These are phyloP conservation scores for Xylaria sp. DNA, from an alignment of 2,329 filamentous ascomycete genomes.

Conservation along the genomic window DNA sequence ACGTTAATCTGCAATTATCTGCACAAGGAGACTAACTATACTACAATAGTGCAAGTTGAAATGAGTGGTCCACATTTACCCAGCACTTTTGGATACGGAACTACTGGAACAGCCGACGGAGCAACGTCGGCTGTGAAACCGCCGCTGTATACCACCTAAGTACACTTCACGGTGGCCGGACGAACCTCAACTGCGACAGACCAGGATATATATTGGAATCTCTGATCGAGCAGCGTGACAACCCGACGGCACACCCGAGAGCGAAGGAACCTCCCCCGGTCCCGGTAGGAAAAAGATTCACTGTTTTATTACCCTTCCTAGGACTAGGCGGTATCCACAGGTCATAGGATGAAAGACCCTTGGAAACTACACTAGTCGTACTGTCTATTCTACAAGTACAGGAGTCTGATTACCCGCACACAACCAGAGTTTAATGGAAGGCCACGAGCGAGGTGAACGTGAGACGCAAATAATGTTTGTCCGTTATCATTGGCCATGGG, in stretches of 20 bases:
- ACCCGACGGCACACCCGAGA: background rate
- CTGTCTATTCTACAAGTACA: no score
- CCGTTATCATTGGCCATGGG: no score
- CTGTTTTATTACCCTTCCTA: background rate
- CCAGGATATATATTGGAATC: background rate
- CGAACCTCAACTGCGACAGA: background rate
- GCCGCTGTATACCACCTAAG: background rate
- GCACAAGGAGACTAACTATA: background rate
- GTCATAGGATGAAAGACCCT: background rate
- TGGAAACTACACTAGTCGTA: no score
- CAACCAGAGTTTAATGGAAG: background rate
- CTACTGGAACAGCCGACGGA: background rate
- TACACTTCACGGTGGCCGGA: background rate
- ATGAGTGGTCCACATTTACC: background rate
- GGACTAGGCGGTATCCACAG: conserved; percentile 1
- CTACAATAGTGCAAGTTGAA: background rate
- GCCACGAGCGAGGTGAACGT: background rate
- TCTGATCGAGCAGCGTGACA: background rate
- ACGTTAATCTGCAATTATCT: background rate
- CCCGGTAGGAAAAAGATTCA: background rate
- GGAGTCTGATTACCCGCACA: background rate
- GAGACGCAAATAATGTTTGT: background rate
- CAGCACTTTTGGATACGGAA: background rate
- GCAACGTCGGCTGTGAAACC: background rate
- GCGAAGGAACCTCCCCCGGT: no score